phyloP scores from a whole-genome alignment of 176 grass and related monocot species.

The Paspalum vaginatum region DNA sequence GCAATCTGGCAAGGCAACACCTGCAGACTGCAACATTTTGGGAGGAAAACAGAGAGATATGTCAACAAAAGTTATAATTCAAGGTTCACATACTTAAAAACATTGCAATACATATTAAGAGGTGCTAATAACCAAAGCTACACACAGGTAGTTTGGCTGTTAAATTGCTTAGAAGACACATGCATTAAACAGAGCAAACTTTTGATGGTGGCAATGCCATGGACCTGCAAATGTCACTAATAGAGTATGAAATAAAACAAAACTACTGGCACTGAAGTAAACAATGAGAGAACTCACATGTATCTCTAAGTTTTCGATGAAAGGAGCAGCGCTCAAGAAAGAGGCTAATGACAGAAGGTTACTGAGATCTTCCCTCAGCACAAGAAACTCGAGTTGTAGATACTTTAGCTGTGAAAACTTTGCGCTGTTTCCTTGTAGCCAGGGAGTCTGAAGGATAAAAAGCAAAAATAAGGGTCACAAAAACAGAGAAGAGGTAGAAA shows the following conservation, averaged over 20 bases:
- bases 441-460: not conserved
- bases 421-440: not conserved
- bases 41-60: not conserved
- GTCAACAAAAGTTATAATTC: not conserved
- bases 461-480: not conserved
- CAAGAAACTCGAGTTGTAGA: slow-evolving; percentile 2
- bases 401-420: slow-evolving; percentile 3
- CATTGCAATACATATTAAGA: not conserved
- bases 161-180: not conserved
- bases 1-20: not conserved
- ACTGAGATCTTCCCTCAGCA: not conserved
- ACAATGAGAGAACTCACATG: not conserved
- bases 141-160: not conserved
- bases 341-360: not conserved
- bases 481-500: not conserved
- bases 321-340: slow-evolving; percentile 10
- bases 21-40: slow-evolving; percentile 18
- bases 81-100: not conserved
- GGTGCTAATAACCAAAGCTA: not conserved
- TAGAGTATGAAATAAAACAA: not conserved
- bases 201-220: not conserved
- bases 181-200: not conserved
- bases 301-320: slow-evolving; percentile 15
- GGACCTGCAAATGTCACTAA: not conserved
- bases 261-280: not conserved